A percentile compares a stretch with the other conserved stretches of the same genome.
These are phyloP conservation scores for Carex arenaria DNA, from an alignment of 202 grass and related monocot genomes.

Conservation along the genomic window DNA sequence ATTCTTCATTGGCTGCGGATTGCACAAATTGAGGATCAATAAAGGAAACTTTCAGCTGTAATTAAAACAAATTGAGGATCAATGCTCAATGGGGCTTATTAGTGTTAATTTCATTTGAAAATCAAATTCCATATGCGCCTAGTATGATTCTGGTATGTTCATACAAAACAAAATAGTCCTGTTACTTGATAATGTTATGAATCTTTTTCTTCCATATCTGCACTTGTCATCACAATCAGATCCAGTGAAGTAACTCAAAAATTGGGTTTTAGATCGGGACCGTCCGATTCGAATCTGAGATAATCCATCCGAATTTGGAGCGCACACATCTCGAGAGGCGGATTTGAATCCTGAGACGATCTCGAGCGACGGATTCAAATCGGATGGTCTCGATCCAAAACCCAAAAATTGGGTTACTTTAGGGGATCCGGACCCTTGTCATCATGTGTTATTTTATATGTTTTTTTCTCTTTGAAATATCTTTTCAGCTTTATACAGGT, in stretches of 20 bases:
- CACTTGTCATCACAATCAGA: background rate
- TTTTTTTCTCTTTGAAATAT: slow-evolving; percentile 21
- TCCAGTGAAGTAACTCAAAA: too few species aligned
- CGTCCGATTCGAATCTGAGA: too few species aligned
- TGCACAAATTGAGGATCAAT: background rate
- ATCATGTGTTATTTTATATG: background rate
- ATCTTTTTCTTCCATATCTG: background rate
- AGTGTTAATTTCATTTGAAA: background rate
- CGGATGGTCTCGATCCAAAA: too few species aligned
- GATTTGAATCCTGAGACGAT: too few species aligned
- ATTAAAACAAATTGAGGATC: background rate
- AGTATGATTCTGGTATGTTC: slow-evolving; percentile 3
- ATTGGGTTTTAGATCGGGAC: too few species aligned
- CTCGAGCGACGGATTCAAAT: too few species aligned
- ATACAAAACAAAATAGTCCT: background rate
- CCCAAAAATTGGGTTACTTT: too few species aligned
- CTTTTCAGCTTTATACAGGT: slow-evolving; percentile 61
- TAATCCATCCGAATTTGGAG: too few species aligned
- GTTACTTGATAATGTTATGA: background rate
- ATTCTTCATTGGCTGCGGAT: background rate
- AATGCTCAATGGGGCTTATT: background rate
- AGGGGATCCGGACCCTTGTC: background rate
- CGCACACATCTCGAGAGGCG: too few species aligned
- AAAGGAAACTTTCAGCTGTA: background rate
- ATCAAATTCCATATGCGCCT: background rate